These are phyloP conservation scores for Hyphopichia fennica DNA, from an alignment of 1,139 yeast genomes.

Conservation along the genomic window DNA sequence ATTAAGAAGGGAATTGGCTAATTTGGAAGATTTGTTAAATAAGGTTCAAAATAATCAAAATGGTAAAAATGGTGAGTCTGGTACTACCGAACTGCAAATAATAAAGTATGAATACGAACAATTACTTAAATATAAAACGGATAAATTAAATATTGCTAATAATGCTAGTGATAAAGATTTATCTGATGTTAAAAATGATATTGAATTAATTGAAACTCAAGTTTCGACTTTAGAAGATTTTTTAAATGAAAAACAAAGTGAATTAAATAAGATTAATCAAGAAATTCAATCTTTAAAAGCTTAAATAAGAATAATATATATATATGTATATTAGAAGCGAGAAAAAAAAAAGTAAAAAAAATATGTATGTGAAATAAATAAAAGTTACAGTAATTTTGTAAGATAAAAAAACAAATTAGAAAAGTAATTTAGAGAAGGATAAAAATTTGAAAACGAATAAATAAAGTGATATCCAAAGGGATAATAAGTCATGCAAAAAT, in stretches of 20 bases:
- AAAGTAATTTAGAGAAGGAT: background rate
- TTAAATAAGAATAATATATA: background rate
- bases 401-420: background rate
- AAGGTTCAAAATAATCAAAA: slow-evolving; percentile 49
- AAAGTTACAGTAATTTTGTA: slow-evolving; percentile 2
- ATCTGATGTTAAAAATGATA: slow-evolving; percentile 51
- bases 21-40: slow-evolving; percentile 63
- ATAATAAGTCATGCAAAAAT: too few species aligned
- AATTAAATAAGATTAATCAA: slow-evolving; percentile 45
- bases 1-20: slow-evolving; percentile 73
- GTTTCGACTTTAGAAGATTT: slow-evolving; percentile 61
- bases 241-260: slow-evolving; percentile 49
- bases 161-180: slow-evolving; percentile 27
- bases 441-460: too few species aligned
- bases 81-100: slow-evolving; percentile 18
- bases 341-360: slow-evolving; percentile 1
- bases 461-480: too few species aligned
- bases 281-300: slow-evolving; percentile 35
- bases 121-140: slow-evolving; percentile 70
- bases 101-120: slow-evolving; percentile 78
- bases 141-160: slow-evolving; percentile 14
- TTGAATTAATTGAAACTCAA: slow-evolving; percentile 65
- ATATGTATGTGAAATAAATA: background rate
- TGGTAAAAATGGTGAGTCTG: slow-evolving; percentile 25
- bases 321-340: background rate